Base-by-base conservation (phyloP, 1,284 basidiomycete genomes). In the Spongiforma sp. region DNA sequence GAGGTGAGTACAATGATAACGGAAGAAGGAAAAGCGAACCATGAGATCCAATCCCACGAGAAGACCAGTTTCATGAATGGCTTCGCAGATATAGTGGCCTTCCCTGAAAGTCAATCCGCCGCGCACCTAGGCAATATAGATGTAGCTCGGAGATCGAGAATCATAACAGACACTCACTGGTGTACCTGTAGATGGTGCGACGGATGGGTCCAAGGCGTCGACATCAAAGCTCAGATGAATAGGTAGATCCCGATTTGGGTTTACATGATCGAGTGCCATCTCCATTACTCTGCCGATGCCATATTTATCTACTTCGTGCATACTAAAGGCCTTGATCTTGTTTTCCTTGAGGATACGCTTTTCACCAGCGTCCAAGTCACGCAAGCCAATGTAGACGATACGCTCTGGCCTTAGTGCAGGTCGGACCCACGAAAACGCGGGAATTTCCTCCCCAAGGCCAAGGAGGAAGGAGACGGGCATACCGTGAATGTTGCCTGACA, bases 141-240 rank as follows among this genome's bases (percentile, higher is more conserved):
- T 57, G 56, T 53, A 66, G 26, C 28, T 54, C 32, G 37, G 33
- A 11, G n/a, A n/a, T n/a, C n/a, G n/a, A n/a, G n/a, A n/a, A n/a
- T 24, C 15, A 37, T 56, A 32, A 37, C 39, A 54, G 17, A 60
- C n/a, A 68, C 83, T 73, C 68, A 93, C 94, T 14, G 95, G 95
- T 56, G 95, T 97, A 26, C 95, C 95, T n/a, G 95, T 97, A 62
- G 93, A 94, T 3, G 96, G 97, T 28, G 98, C 96, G 54, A 99
- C 96, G 28, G 86, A 88, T 5, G 96, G 96, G 79, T 99, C 97
- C 61, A 96, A 80, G 17, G 95, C 95, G 75, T 99, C 98, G 39
- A 99, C 96, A 77, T 99, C 97, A 76, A 99, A 99, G 76, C 92
- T 95, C 65, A 99, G 82, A 81, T 99, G 98, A 69, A 99, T 93